A percentile compares a stretch with the other conserved stretches of the same genome.
These are phyloP conservation scores for Phytopythium delawarense DNA, from an alignment of 352 stramenopile genomes.

Conservation along the genomic window DNA sequence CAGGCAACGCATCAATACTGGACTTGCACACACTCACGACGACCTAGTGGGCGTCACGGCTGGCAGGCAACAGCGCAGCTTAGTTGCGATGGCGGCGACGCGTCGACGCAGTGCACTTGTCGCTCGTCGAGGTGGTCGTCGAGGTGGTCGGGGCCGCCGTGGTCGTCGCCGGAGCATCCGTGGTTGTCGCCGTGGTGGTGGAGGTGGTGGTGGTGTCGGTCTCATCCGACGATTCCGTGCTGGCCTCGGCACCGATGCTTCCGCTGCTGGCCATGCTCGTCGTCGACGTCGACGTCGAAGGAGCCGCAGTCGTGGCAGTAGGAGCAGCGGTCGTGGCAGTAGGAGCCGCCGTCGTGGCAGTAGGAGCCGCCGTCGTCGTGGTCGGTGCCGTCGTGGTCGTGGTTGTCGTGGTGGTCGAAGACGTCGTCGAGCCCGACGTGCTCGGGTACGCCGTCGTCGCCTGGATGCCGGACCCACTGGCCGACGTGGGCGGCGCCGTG, in stretches of 20 bases:
- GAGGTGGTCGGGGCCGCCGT: constrained; percentile 2
- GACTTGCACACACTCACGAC: not conserved
- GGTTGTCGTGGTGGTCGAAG: constrained; percentile 6
- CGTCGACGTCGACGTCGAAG: constrained; percentile 2
- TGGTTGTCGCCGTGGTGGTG: not conserved
- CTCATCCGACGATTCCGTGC: constrained; percentile 6
- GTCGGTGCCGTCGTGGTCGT: constrained; percentile 3
- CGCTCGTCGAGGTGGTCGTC: constrained; percentile 6
- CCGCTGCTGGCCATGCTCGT: not conserved
- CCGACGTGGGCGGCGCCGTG: constrained; percentile 13
- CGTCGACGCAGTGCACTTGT: constrained; percentile 24
- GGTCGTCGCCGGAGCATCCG: constrained; percentile 6
- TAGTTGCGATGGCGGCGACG: constrained; percentile 24
- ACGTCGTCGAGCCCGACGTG: constrained; percentile 7
- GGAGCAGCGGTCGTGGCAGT: too few species aligned
- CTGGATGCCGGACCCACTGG: constrained; percentile 9
- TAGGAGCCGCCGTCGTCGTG: constrained; percentile 3
- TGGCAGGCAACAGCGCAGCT: not conserved
- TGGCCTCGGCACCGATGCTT: constrained; percentile 1
- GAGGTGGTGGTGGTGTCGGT: constrained; percentile 6
- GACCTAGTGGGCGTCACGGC: too few species aligned
- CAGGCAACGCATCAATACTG: not conserved
- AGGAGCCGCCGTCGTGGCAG: constrained; percentile 11
- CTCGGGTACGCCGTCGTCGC: constrained; percentile 11
- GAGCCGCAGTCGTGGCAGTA: constrained; percentile 11